Percentiles rank a stretch among this genome's conserved stretches.
phyloP scores from a whole-genome alignment of 495 filamentous ascomycete genomes.

The Diplogelasinospora grovesii region DNA sequence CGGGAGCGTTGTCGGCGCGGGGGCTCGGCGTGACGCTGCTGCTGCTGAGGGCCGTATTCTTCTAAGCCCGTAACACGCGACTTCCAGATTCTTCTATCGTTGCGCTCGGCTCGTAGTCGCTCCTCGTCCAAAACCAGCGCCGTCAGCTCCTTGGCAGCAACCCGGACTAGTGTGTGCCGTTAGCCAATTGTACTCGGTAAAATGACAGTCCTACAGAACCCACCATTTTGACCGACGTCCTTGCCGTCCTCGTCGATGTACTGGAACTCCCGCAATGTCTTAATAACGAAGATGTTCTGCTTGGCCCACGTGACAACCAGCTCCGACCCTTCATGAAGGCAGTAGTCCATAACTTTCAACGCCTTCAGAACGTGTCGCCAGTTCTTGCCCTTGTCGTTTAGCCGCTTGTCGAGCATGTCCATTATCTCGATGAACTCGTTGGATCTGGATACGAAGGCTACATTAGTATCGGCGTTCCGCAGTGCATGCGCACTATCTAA shows the following conservation, averaged over 20 bases:
- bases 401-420: constrained; percentile 98
- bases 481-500: too few relatives aligned
- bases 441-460: constrained; percentile 10
- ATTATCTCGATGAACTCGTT: constrained; percentile 99
- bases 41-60: constrained; percentile 55
- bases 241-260: constrained; percentile 91
- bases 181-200: constrained; percentile 2
- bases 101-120: constrained; percentile 81
- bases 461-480: background rate
- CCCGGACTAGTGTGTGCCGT: constrained; percentile 57
- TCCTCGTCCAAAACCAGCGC: constrained; percentile 94
- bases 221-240: constrained; percentile 95
- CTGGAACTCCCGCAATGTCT: constrained; percentile 93
- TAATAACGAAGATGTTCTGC: constrained; percentile 98
- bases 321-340: constrained; percentile 94
- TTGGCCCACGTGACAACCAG: constrained; percentile 96
- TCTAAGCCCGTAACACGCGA: constrained; percentile 90
- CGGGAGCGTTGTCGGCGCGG: constrained; percentile 40
- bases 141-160: constrained; percentile 94
- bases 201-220: constrained; percentile 4
- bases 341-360: constrained; percentile 96
- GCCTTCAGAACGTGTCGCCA: constrained; percentile 99
- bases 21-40: constrained; percentile 29
- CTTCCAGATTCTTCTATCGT: constrained; percentile 92
- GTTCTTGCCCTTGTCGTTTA: constrained; percentile 99